These are phyloP conservation scores for Myxozyma mucilagina DNA, from an alignment of 805 yeast species.

Conservation along the genomic window DNA sequence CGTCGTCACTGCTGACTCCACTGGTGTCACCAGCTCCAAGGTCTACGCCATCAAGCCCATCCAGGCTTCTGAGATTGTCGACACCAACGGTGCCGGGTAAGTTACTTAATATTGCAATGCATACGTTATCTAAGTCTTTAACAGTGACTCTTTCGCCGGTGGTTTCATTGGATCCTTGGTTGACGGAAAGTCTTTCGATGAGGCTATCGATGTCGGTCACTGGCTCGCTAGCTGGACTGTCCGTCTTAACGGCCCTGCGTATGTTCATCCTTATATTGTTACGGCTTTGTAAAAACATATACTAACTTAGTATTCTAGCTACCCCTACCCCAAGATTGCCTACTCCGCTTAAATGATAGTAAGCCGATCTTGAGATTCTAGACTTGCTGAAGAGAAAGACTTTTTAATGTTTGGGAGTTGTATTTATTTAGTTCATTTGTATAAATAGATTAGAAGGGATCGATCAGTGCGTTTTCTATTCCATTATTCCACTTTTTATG, in stretches of 20 bases:
- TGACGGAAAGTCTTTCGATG: conserved; percentile 60
- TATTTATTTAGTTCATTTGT: too few relatives aligned
- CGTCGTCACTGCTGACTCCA: conserved; percentile 43
- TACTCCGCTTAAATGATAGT: conserved; percentile 13
- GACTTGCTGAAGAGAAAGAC: too few relatives aligned
- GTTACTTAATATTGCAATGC: background rate
- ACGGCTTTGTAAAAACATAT: too few relatives aligned
- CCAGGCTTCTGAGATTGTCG: conserved; percentile 66
- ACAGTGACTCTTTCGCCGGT: conserved; percentile 91
- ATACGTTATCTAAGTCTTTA: background rate
- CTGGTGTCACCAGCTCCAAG: conserved; percentile 50
- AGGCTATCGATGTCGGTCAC: conserved; percentile 80
- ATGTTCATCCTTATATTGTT: conserved; percentile 60
- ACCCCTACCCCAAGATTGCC: conserved; percentile 30
- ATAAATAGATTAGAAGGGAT: too few relatives aligned
- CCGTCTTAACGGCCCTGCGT: conserved; percentile 93
- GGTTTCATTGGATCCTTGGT: conserved; percentile 91
- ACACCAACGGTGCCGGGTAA: conserved; percentile 90
- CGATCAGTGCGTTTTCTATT: too few relatives aligned
- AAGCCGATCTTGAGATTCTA: too few relatives aligned
- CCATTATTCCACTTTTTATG: too few relatives aligned
- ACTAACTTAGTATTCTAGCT: background rate
- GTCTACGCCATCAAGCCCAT: conserved; percentile 72
- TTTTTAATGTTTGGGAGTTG: too few relatives aligned
- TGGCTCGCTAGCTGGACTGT: conserved; percentile 93